A percentile compares a stretch with the other conserved stretches of the same genome.
phyloP scores from a whole-genome alignment of 2,329 filamentous ascomycete species.

The Helicocarpus griseus region DNA sequence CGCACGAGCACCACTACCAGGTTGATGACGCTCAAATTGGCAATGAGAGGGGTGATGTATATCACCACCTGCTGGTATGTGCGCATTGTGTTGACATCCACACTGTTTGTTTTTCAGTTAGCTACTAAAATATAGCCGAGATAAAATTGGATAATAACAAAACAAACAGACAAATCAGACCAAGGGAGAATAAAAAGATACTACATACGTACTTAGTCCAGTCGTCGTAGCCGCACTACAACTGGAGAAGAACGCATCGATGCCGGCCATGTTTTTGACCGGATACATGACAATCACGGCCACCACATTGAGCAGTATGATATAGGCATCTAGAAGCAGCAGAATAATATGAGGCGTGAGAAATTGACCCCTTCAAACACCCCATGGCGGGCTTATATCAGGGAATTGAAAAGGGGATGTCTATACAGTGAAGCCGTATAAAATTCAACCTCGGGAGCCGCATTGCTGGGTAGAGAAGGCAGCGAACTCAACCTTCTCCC shows the following conservation, averaged over 20 bases:
- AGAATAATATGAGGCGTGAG: neutral
- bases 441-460: constrained; percentile 1
- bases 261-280: constrained; percentile 31
- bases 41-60: constrained; percentile 43
- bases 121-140: neutral
- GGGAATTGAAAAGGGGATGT: neutral
- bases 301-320: constrained; percentile 28
- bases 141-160: too few species aligned
- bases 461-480: neutral
- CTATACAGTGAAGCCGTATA: constrained; percentile 4
- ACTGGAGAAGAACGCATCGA: constrained; percentile 44
- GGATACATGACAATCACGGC: constrained; percentile 29
- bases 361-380: neutral
- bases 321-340: constrained; percentile 29
- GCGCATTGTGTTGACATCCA: constrained; percentile 41
- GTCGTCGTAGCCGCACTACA: constrained; percentile 42
- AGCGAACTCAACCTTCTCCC: neutral
- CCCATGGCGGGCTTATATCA: neutral
- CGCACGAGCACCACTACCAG: constrained; percentile 40
- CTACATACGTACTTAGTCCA: constrained; percentile 40
- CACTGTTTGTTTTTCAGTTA: constrained; percentile 20
- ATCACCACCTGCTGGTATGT: constrained; percentile 44
- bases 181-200: neutral
- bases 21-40: constrained; percentile 43
- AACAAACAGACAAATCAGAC: neutral